phyloP scores from a whole-genome alignment of 768 basidiomycete genomes.

The Leccinum barrowsii region DNA sequence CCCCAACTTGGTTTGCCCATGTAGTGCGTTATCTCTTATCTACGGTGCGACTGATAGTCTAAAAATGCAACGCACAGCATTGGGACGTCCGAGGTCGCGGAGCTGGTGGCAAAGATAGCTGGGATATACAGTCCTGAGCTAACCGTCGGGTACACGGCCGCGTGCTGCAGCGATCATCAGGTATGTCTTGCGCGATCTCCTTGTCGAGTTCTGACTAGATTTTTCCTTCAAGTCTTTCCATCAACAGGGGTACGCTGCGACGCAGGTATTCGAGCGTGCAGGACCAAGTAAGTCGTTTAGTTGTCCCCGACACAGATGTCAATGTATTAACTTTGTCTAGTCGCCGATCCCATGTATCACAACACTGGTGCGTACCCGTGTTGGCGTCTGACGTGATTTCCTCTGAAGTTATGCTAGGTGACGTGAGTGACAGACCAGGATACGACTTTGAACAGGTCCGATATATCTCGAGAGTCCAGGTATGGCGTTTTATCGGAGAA shows the following conservation, averaged over 20 bases:
- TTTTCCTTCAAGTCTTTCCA: slow-evolving; percentile 59
- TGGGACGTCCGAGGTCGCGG: slow-evolving; percentile 70
- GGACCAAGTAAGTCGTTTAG: slow-evolving; percentile 51
- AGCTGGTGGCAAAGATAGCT: slow-evolving; percentile 73
- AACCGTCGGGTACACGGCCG: slow-evolving; percentile 64
- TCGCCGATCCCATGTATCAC: slow-evolving; percentile 88
- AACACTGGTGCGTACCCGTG: slow-evolving; percentile 54
- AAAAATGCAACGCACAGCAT: slow-evolving; percentile 47
- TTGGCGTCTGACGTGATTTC: neutral
- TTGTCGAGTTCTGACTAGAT: neutral
- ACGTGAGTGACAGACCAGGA: slow-evolving; percentile 72
- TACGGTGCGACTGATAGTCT: neutral
- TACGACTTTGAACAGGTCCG: slow-evolving; percentile 82
- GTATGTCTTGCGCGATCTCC: slow-evolving; percentile 29
- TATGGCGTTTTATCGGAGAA: slow-evolving; percentile 27
- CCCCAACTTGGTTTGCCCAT: slow-evolving; percentile 79
- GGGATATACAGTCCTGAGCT: slow-evolving; percentile 80
- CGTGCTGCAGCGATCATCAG: slow-evolving; percentile 92
- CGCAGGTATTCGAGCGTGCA: slow-evolving; percentile 84
- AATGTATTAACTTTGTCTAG: slow-evolving; percentile 33
- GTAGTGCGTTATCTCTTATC: slow-evolving; percentile 40
- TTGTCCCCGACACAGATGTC: neutral
- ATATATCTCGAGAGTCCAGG: slow-evolving; percentile 87
- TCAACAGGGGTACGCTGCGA: slow-evolving; percentile 79
- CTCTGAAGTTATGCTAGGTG: slow-evolving; percentile 41